Base-by-base conservation (phyloP, 139 green algal species). In the Volvox africanus region DNA sequence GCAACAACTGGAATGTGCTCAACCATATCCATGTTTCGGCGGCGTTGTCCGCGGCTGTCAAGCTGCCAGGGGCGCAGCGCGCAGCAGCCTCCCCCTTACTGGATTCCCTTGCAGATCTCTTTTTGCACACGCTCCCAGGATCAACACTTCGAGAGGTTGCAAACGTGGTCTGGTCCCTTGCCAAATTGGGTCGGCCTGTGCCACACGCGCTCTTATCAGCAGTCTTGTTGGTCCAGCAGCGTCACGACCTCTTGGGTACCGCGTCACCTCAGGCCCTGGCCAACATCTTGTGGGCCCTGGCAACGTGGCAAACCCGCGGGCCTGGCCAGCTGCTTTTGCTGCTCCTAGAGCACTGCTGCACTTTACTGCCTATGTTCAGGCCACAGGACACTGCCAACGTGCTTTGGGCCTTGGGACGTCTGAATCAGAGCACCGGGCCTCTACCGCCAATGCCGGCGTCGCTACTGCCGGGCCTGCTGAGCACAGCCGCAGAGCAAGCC, bases 351-450 rank as follows among this genome's bases (percentile, higher is more conserved):
- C 20, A 14, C 30, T 62, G 50, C 73, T n/a, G 14, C 86, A 14
- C 21, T 13, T 0, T 18, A 16, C 76, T 94, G 24, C 75, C 75
- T 16, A 1, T 24, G 37, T 94, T 92, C 82, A 76, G 17, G 19
- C 77, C 92, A 1, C 77, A 79, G 19, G 88, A 92, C 88, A 85
- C 87, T 16, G 55, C 92, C 9, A 79, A 89, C 44, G 26, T 86
- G 24, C 84, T 94, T 16, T 92, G 88, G 92, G 83, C 88, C 0
- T 61, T 92, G 9, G 83, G 76, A 21, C 88, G 68, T 6, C 44
- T 94, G 22, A n/a, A 35, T 12, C 37, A 50, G 22, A n/a, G 50
- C 50, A 55, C 21, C 14, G 36, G 22, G 21, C 26, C 26, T 16
- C 21, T 35, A 26, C 67, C 67, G 71, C 20, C 26, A 79, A 2